Evolutionary conservation across 331 rosid species (phyloP), one percentile per base, ranked within the genome.

Genomic region (Stylosanthes scabra): DNA sequence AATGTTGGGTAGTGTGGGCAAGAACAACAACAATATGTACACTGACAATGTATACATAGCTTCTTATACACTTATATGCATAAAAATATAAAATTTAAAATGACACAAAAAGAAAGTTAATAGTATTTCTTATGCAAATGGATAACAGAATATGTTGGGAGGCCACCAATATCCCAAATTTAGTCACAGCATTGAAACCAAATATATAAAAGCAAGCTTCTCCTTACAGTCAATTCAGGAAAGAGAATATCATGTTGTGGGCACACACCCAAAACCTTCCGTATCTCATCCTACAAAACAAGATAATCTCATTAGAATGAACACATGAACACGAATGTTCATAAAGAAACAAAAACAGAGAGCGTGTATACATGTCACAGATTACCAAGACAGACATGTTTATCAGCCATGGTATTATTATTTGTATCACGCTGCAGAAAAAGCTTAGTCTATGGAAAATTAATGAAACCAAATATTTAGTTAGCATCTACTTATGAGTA

Each of bases 241-340:
- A 91, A 94, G 70, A 94, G 97, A 80, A 94, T 91, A 79, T 94
- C 99, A 81, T 84, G 81, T 56, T 94, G 99, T 60, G 99, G 99
- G 75, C 97, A 94, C 62, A 94, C 97, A 60, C 99, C 99, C 82
- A 94, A 84, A 72, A 84, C 87, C 84, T 86, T 91, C 77, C 99
- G 93, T 84, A 94, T 91, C 78, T 94, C 99, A 79, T 91, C 96
- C 99, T 94, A 79, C 84, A 79, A 25, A 55, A 70, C 69, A 74
- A 61, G 68, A 69, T 12, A 65, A 46, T 51, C 28, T 37, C 78
- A 71, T 67, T 37, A 39, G 62, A 80, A 81, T 76, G 45, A 25
- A 71, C 58, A 60, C 63, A 41, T 37, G 74, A 64, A 74, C 66
- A 78, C 29, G 58, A 63, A 58, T 11, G 39, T 15, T 47, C 47